phyloP scores from a whole-genome alignment of 176 grass and related monocot genomes.

The Oryza australiensis region DNA sequence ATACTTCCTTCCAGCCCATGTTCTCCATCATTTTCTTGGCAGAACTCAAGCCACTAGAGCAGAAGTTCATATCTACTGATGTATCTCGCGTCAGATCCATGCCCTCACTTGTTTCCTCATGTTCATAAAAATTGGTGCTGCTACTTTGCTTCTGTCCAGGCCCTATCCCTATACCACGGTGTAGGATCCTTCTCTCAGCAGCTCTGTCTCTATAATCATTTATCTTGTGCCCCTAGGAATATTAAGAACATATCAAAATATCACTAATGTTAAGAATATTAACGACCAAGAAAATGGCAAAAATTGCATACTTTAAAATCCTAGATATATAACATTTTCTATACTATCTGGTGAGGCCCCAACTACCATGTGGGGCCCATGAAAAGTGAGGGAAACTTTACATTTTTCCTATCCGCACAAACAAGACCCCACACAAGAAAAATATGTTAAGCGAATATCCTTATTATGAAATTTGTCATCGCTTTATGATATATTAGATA shows the following conservation, averaged over 20 bases:
- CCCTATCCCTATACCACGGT: constrained; percentile 64
- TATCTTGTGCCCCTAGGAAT: constrained; percentile 48
- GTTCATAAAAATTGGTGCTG: constrained; percentile 20
- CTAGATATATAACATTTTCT: neutral
- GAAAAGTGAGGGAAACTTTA: too few species aligned
- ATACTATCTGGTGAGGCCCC: too few species aligned
- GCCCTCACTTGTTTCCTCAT: constrained; percentile 40
- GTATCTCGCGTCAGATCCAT: constrained; percentile 47
- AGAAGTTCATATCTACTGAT: constrained; percentile 52
- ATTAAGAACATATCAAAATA: constrained; percentile 27
- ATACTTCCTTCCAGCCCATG: constrained; percentile 95
- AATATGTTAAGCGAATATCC: too few species aligned
- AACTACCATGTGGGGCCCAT: too few species aligned
- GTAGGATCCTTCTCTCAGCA: constrained; percentile 75
- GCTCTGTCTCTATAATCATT: constrained; percentile 84
- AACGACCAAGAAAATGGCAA: neutral
- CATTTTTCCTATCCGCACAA: too few species aligned
- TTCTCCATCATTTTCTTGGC: constrained; percentile 85
- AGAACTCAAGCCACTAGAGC: constrained; percentile 52
- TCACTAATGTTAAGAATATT: constrained; percentile 17
- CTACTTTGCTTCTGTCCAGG: constrained; percentile 62
- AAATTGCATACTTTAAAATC: neutral
- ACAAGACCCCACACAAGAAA: too few species aligned
- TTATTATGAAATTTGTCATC: too few species aligned
- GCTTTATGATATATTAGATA: too few species aligned